Evolutionary conservation across 306 rosid genomes (phyloP), one percentile per base, ranked within the genome.

Genomic region (Begonia peltatifolia): DNA sequence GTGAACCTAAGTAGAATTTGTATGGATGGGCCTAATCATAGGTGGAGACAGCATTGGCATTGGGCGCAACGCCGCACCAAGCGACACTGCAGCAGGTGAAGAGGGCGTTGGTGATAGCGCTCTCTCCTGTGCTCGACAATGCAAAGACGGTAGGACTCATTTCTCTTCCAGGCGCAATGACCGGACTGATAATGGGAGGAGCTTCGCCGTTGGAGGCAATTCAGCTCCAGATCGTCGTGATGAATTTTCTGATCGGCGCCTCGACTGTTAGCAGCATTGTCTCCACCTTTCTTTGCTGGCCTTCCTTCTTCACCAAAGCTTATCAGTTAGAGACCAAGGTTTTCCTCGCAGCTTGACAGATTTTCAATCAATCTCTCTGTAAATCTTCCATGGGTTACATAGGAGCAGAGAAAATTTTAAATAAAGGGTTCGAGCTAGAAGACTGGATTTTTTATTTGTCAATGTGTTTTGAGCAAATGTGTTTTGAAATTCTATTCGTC

Each of bases 131-230:
- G 48, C 66, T 90, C 13, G 99, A 90, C 68, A 90, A 83, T 46
- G 87, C 99, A 0, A 90, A 90, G 69, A 90, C 99, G 0, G 99
- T 90, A 46, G 96, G 96, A 6, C 68, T 90, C 2, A 86, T 90
- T 20, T 83, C 99, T 3, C 92, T 90, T 51, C 95, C 99, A 0
- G 99, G 99, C 3, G 99, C 96, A 18, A 90, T 90, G 99, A 86
- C 99, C 1, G 99, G 99, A 11, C 84, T 90, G 1, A 90, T 90
- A 36, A 86, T 90, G 96, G 99, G 96, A 68, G 99, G 99, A 25
- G 95, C 99, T 10, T 90, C 99, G 0, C 99, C 99, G 0, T 36
- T 90, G 30, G 99, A 86, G 72, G 99, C 99, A 22, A 83, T 90
- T 78, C 99, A 79, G 6, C 73, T 90, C 3, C 99, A 90, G 66